Conservation (phyloP, 2,329 filamentous ascomycete species). For the Fusarium coicis region DNA sequence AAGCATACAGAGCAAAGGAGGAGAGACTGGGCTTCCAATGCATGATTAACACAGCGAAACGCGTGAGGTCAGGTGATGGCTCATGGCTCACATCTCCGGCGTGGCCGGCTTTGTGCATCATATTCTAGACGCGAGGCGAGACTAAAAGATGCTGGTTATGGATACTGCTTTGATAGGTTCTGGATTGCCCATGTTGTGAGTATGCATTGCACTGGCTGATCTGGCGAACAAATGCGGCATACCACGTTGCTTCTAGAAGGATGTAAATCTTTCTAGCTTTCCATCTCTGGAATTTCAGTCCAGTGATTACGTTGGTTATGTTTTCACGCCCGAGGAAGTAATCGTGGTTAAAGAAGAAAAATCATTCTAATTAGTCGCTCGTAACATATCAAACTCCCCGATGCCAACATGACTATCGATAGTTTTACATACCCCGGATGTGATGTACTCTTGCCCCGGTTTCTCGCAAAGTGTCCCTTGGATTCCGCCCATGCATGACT, state of each 20-base stretch:
- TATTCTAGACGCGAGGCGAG: not conserved
- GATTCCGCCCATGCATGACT: not conserved
- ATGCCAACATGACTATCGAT: not conserved
- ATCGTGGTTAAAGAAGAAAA: not conserved
- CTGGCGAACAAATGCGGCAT: not conserved
- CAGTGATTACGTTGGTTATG: not conserved
- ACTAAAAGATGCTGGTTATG: not conserved
- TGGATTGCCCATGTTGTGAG: not conserved
- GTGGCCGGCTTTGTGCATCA: not conserved
- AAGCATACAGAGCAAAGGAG: not conserved
- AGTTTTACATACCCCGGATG: not conserved
- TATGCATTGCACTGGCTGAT: not conserved
- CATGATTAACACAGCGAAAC: conserved; percentile 12
- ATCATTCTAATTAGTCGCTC: not conserved
- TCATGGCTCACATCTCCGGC: not conserved
- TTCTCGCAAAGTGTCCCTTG: not conserved
- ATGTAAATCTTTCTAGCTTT: not conserved
- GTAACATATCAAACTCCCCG: not conserved
- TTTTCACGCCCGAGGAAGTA: not conserved
- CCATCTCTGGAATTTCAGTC: not conserved
- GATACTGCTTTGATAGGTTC: not conserved
- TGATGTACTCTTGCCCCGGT: not conserved
- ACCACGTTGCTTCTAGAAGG: not conserved
- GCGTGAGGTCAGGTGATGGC: conserved; percentile 30
- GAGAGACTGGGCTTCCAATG: not conserved